Conservation (phyloP, 2,329 filamentous ascomycete genomes). For the Monilinia laxa region DNA sequence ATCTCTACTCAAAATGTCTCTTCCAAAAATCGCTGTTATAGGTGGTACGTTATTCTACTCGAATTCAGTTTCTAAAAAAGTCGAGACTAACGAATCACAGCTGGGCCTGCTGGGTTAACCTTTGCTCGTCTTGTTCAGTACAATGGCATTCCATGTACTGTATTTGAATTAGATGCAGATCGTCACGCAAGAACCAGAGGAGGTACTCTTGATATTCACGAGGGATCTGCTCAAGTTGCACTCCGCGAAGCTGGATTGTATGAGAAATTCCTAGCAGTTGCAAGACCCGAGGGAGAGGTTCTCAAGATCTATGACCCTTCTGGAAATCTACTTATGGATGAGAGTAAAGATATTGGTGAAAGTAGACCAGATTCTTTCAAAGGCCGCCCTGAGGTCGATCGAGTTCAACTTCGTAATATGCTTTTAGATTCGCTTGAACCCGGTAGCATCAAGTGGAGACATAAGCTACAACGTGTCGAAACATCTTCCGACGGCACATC, state of each 20-base stretch:
- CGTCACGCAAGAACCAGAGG: slow-evolving; percentile 20
- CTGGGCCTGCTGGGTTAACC: slow-evolving; percentile 39
- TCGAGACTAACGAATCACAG: slow-evolving; percentile 31
- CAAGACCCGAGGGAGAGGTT: slow-evolving; percentile 34
- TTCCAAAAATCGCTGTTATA: slow-evolving; percentile 14
- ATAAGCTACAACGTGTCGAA: slow-evolving; percentile 28
- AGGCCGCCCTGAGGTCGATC: slow-evolving; percentile 34
- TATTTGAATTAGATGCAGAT: slow-evolving; percentile 39
- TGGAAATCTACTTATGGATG: slow-evolving; percentile 33
- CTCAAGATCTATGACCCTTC: slow-evolving; percentile 33
- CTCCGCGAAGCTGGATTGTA: slow-evolving; percentile 37
- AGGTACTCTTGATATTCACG: slow-evolving; percentile 51
- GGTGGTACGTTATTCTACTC: not conserved
- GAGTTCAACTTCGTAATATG: slow-evolving; percentile 33
- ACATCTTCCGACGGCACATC: slow-evolving; percentile 31
- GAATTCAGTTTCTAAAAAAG: slow-evolving; percentile 43
- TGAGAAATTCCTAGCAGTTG: slow-evolving; percentile 31
- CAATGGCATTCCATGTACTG: slow-evolving; percentile 32
- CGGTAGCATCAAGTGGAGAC: slow-evolving; percentile 35
- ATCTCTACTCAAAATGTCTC: not conserved
- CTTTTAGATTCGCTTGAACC: slow-evolving; percentile 33
- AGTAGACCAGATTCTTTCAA: slow-evolving; percentile 22
- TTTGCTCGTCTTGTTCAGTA: slow-evolving; percentile 39
- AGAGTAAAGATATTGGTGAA: slow-evolving; percentile 27
- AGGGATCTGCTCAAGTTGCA: slow-evolving; percentile 36